Percentiles rank a stretch among this genome's conserved stretches.
These are phyloP conservation scores for Diplodia scrobiculata DNA, from an alignment of 2,329 filamentous ascomycete genomes.

Conservation along the genomic window DNA sequence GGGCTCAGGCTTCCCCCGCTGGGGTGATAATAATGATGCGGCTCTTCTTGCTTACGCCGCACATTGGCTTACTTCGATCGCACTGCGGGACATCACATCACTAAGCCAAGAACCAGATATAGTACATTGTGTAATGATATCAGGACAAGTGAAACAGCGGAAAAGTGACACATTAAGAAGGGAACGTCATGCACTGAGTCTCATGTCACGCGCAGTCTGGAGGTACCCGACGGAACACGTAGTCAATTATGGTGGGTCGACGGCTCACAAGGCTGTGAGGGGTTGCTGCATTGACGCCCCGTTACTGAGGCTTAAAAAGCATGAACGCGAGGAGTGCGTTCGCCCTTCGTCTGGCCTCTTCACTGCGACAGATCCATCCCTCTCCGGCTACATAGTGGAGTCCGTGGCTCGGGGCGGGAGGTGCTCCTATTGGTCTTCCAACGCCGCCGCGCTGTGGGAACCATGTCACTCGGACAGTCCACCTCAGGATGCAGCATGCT, in stretches of 20 bases:
- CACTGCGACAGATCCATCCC: too few relatives aligned
- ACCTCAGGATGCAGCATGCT: background rate
- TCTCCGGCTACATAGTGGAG: too few relatives aligned
- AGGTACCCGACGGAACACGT: background rate
- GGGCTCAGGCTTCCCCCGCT: too few relatives aligned
- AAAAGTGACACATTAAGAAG: background rate
- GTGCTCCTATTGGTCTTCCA: too few relatives aligned
- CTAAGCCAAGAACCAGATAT: background rate
- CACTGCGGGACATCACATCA: background rate
- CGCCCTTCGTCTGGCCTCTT: too few relatives aligned
- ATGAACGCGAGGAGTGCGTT: too few relatives aligned
- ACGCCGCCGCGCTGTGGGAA: too few relatives aligned
- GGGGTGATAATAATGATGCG: background rate
- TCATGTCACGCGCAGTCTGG: background rate
- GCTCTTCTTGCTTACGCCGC: background rate
- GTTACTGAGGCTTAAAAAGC: background rate
- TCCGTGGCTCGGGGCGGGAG: too few relatives aligned
- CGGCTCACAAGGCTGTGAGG: background rate
- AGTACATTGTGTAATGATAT: background rate
- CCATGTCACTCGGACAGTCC: too few relatives aligned
- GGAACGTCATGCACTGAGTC: background rate
- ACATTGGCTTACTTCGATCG: background rate
- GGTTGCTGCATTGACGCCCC: constrained; percentile 15
- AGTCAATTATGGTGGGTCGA: background rate
- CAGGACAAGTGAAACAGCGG: background rate